Conservation (phyloP, 805 yeast genomes). For the Kuraishia capsulata region DNA sequence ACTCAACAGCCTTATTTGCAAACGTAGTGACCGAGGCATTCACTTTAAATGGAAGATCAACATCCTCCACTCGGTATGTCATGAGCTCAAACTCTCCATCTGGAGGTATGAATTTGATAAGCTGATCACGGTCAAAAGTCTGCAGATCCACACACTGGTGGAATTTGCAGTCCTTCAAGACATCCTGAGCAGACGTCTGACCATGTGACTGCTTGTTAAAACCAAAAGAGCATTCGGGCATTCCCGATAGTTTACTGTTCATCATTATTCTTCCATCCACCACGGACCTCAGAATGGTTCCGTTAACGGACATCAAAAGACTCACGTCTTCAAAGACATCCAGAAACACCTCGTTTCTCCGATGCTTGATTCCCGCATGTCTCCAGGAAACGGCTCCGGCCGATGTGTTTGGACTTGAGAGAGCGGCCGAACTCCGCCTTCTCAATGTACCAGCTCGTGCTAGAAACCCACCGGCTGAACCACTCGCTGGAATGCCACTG, state of each 20-base stretch:
- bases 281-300: conserved; percentile 55
- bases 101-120: conserved; percentile 74
- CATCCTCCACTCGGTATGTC: conserved; percentile 55
- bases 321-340: conserved; percentile 71
- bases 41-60: conserved; percentile 64
- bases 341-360: conserved; percentile 71
- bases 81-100: conserved; percentile 82
- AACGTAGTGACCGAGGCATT: conserved; percentile 40
- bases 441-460: conserved; percentile 12
- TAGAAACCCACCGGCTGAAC: conserved; percentile 4
- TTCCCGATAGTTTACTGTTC: conserved; percentile 68
- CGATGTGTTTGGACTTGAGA: conserved; percentile 3
- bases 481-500: background rate
- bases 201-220: conserved; percentile 40
- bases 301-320: conserved; percentile 56
- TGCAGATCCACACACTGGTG: conserved; percentile 79
- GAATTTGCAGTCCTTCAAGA: conserved; percentile 72
- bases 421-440: conserved; percentile 9
- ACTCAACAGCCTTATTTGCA: conserved; percentile 38
- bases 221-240: conserved; percentile 79
- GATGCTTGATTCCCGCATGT: conserved; percentile 56
- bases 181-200: conserved; percentile 31
- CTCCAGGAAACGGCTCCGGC: conserved; percentile 52
- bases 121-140: conserved; percentile 54
- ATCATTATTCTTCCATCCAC: conserved; percentile 70